Base-by-base conservation (phyloP, 1,139 yeast species). In the Kodamaea ohmeri region DNA sequence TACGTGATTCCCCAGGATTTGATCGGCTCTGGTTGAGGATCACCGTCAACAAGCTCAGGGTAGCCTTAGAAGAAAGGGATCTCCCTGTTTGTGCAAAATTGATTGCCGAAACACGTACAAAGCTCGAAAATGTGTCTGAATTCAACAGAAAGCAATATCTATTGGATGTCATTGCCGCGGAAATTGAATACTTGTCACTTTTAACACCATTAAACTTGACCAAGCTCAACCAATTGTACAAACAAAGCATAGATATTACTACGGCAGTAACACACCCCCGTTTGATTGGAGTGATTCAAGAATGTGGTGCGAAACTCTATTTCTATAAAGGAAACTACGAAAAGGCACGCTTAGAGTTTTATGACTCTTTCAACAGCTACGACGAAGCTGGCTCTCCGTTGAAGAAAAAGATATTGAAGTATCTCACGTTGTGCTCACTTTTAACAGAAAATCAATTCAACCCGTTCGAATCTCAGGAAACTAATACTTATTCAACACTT, bases 251-350 rank as follows among this genome's bases (percentile, higher is more conserved):
- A 24, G 56, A 60, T 6, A 65, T 78, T 31, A 71, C 74, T 17
- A 68, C 83, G 0, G 86, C 87, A 1, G 81, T 84, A 6, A 84
- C 89, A 0, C 94, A 86, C 50, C 90, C 95, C 0, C 65, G 75
- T 35, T 79, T 83, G 27, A 65, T 81, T 52, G 95, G 92, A 1
- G 73, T 80, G 7, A 74, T 86, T 25, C 70, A 79, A 43, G 92
- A 85, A 53, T 81, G 88, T 50, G 88, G 89, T 1, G 95, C 88
- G 2, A 73, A 79, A 45, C 72, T 85, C 49, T 75, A 77, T 41
- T 79, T 84, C 70, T 69, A 74, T 46, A 72, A 78, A 36, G 71
- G 73, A 12, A 76, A 79, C 45, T 86, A 74, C 67, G 79, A 74
- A 33, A 60, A 61, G 37, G 88, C 95, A 0, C 71, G 85, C 25